A percentile compares a stretch with the other conserved stretches of the same genome.
phyloP scores from a whole-genome alignment of 2,329 filamentous ascomycete genomes.

The Xylaria sp. region DNA sequence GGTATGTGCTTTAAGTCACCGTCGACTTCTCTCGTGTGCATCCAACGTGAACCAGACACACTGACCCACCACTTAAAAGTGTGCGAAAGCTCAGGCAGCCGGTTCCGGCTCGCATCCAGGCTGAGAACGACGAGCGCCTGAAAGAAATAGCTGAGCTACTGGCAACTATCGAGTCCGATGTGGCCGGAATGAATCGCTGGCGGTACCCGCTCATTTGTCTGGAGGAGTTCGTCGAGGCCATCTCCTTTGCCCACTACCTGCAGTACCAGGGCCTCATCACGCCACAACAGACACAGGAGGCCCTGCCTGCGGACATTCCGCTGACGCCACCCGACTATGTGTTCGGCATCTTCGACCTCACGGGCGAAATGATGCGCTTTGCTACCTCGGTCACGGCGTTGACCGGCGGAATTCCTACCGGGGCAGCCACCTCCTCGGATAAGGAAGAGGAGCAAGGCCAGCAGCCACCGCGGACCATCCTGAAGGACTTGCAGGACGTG shows the following conservation, averaged over 20 bases:
- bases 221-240: slow-evolving; percentile 92
- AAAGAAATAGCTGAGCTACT: slow-evolving; percentile 73
- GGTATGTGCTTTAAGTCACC: slow-evolving; percentile 55
- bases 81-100: slow-evolving; percentile 64
- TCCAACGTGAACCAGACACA: background rate
- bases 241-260: slow-evolving; percentile 88
- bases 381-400: slow-evolving; percentile 87
- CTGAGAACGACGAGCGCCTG: slow-evolving; percentile 71
- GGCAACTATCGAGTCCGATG: slow-evolving; percentile 67
- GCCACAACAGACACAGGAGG: slow-evolving; percentile 58
- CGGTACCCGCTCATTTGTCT: slow-evolving; percentile 88
- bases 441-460: slow-evolving; percentile 25
- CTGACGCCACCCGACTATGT: slow-evolving; percentile 85
- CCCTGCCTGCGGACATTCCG: slow-evolving; percentile 56
- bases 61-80: slow-evolving; percentile 44
- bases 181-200: slow-evolving; percentile 77
- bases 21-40: background rate
- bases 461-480: slow-evolving; percentile 56
- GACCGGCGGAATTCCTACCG: slow-evolving; percentile 57
- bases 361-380: slow-evolving; percentile 96
- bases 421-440: slow-evolving; percentile 47
- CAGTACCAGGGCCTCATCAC: slow-evolving; percentile 74
- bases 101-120: slow-evolving; percentile 69
- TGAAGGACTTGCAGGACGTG: slow-evolving; percentile 80
- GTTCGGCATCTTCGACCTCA: slow-evolving; percentile 89